Conservation (phyloP, 192 early-diverging fungal species). For the Obelidium mucronatum region DNA sequence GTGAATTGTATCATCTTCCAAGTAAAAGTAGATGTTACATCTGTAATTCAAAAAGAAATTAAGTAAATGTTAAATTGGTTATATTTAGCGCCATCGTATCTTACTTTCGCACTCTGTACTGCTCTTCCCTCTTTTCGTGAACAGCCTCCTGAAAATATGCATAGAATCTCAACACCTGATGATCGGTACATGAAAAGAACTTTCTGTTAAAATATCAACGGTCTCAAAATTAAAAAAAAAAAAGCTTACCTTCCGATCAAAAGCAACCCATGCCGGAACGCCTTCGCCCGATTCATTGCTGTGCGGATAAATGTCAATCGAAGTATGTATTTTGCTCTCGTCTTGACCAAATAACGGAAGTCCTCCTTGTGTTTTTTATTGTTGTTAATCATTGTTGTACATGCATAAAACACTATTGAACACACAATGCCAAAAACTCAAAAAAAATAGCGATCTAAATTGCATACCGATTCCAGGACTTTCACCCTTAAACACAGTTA, state of each 20-base stretch:
- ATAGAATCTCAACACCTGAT: conserved; percentile 64
- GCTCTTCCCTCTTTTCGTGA: conserved; percentile 62
- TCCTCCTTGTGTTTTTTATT: conserved; percentile 57
- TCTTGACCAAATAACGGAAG: conserved; percentile 52
- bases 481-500: conserved; percentile 55
- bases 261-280: conserved; percentile 67
- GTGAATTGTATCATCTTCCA: conserved; percentile 69
- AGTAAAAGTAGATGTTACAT: conserved; percentile 67
- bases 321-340: conserved; percentile 56
- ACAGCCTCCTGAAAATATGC: conserved; percentile 71
- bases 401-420: too few relatives aligned
- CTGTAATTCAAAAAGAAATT: conserved; percentile 29
- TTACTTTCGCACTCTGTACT: conserved; percentile 65
- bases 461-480: conserved; percentile 63
- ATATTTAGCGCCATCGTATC: not conserved
- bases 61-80: conserved; percentile 2
- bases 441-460: not conserved
- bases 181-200: not conserved
- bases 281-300: conserved; percentile 39
- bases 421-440: conserved; percentile 12
- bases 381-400: too few relatives aligned
- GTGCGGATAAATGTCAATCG: conserved; percentile 58
- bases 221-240: too few relatives aligned
- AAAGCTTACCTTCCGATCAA: conserved; percentile 58
- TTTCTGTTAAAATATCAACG: not conserved